Percentiles rank a stretch among this genome's conserved stretches.
phyloP scores from a whole-genome alignment of 2,329 filamentous ascomycete genomes.

The Paecilomyces dactylethromorphus region DNA sequence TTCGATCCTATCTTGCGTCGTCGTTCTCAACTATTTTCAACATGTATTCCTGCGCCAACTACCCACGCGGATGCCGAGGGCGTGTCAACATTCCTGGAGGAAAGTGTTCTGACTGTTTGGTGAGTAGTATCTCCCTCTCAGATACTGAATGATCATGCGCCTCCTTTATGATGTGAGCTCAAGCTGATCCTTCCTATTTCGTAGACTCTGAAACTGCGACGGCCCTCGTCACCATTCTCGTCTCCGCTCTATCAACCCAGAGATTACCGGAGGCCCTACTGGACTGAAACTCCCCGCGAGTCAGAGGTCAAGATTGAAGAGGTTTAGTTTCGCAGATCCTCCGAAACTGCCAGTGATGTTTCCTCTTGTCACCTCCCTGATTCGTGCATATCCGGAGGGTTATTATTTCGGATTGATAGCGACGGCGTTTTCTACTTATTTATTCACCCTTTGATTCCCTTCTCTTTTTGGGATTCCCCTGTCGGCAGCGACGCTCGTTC shows the following conservation, averaged over 20 bases:
- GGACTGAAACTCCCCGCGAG: slow-evolving; percentile 2
- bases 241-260: slow-evolving; percentile 5
- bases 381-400: neutral
- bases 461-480: neutral
- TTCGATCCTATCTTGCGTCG: neutral
- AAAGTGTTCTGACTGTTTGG: slow-evolving; percentile 40
- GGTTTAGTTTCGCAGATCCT: slow-evolving; percentile 1
- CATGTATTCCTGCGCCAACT: slow-evolving; percentile 44
- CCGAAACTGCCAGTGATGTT: neutral
- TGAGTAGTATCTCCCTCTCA: slow-evolving; percentile 20
- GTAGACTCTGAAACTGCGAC: slow-evolving; percentile 31
- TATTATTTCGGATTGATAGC: neutral
- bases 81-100: slow-evolving; percentile 36
- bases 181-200: slow-evolving; percentile 1
- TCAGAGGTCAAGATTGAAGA: slow-evolving; percentile 6
- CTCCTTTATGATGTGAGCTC: neutral
- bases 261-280: slow-evolving; percentile 11
- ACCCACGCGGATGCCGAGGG: slow-evolving; percentile 42
- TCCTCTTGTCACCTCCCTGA: neutral
- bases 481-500: neutral
- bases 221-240: slow-evolving; percentile 32
- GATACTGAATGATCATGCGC: neutral
- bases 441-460: slow-evolving; percentile 6
- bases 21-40: slow-evolving; percentile 4
- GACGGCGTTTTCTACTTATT: slow-evolving; percentile 3